These are phyloP conservation scores for Thraustochytrium striatum DNA, from an alignment of 352 stramenopile genomes.

Conservation along the genomic window DNA sequence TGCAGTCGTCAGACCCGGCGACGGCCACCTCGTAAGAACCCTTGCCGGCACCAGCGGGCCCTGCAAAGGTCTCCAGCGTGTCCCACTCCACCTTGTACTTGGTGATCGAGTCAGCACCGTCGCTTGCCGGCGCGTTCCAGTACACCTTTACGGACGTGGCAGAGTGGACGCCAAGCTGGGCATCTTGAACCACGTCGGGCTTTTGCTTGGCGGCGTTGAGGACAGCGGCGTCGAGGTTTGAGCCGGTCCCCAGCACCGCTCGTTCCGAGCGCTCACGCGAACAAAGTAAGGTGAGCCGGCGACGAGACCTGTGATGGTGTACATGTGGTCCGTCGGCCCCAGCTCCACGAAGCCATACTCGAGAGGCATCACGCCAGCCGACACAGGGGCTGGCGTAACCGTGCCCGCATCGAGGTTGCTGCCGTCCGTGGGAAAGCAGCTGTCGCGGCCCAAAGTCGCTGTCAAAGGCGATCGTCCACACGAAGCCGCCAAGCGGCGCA, in stretches of 20 bases:
- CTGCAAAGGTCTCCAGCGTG: constrained; percentile 68
- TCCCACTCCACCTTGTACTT: constrained; percentile 90
- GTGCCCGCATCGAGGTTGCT: constrained; percentile 41
- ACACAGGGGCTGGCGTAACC: background rate
- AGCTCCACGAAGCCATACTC: constrained; percentile 48
- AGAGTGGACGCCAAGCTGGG: constrained; percentile 61
- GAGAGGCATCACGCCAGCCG: constrained; percentile 43
- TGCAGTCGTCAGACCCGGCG: constrained; percentile 21
- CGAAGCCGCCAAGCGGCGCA: background rate
- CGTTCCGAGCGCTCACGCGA: constrained; percentile 86
- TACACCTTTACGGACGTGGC: constrained; percentile 69
- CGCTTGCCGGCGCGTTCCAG: constrained; percentile 79
- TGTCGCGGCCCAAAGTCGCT: constrained; percentile 48
- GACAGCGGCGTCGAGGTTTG: constrained; percentile 60
- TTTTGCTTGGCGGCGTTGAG: constrained; percentile 68
- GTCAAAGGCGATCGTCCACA: constrained; percentile 2
- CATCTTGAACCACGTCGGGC: constrained; percentile 60
- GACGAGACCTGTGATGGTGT: constrained; percentile 57
- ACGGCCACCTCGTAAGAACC: constrained; percentile 47
- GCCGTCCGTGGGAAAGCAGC: constrained; percentile 38
- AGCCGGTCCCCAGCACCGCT: constrained; percentile 65
- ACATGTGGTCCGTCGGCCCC: background rate
- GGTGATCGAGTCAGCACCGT: constrained; percentile 77
- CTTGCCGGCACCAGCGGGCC: background rate
- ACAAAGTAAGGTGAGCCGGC: constrained; percentile 70